Conservation (phyloP, 495 filamentous ascomycete genomes). For the Pyrenula aspistea region DNA sequence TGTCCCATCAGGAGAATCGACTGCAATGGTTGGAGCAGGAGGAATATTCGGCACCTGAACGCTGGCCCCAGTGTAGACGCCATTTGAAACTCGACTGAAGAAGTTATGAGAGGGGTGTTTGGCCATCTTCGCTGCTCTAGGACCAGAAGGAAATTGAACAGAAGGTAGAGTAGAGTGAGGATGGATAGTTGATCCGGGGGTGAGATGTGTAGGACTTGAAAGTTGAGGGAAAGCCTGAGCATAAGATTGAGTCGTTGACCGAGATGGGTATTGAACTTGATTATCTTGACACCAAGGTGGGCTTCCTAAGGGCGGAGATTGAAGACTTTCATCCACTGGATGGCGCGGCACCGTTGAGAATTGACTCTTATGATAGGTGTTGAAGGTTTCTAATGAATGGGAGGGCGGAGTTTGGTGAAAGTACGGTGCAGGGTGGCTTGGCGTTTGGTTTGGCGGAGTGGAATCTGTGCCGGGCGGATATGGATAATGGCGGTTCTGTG, state of each 20-base stretch:
- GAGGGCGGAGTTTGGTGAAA: not conserved
- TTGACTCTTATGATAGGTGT: too few species aligned
- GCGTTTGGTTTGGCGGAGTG: not conserved
- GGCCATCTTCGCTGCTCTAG: not conserved
- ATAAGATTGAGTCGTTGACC: not conserved
- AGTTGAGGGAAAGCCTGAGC: constrained; percentile 1
- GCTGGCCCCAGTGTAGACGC: not conserved
- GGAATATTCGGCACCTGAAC: too few species aligned
- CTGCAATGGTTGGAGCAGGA: not conserved
- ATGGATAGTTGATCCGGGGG: constrained; percentile 39
- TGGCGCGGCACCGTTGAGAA: too few species aligned
- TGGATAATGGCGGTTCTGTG: too few species aligned
- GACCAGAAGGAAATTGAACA: not conserved
- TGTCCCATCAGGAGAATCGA: not conserved
- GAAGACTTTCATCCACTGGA: too few species aligned
- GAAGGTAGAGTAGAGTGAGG: not conserved
- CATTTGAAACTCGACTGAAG: not conserved
- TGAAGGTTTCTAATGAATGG: too few species aligned
- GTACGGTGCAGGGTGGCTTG: not conserved
- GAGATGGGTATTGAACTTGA: too few species aligned
- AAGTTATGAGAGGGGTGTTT: not conserved
- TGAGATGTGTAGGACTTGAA: constrained; percentile 26
- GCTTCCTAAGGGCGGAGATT: too few species aligned
- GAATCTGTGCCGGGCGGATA: too few species aligned
- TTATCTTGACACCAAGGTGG: too few species aligned